Percentiles rank a stretch among this genome's conserved stretches.
phyloP scores from a whole-genome alignment of 768 basidiomycete genomes.

The Hebeloma cylindrosporum region DNA sequence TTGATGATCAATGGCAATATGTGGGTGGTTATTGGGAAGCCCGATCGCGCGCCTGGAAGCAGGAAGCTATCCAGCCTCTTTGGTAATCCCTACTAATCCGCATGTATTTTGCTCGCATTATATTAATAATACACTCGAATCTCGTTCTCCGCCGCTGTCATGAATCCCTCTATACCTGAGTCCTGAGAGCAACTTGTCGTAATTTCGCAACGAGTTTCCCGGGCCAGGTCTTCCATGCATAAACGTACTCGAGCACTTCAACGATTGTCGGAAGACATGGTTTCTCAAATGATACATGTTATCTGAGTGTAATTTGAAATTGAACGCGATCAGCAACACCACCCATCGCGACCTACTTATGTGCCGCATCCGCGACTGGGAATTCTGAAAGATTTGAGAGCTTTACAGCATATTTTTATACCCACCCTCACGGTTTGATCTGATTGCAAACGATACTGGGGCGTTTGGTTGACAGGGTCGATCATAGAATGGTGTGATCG shows the following conservation, averaged over 20 bases:
- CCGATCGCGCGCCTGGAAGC: constrained; percentile 63
- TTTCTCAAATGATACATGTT: too few relatives aligned
- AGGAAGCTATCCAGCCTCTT: constrained; percentile 44
- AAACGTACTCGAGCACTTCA: too few relatives aligned
- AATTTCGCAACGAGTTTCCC: too few relatives aligned
- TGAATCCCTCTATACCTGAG: too few relatives aligned
- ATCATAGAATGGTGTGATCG: constrained; percentile 19
- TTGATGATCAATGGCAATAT: constrained; percentile 73
- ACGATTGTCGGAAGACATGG: too few relatives aligned
- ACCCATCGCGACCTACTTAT: background rate
- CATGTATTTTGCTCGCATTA: too few relatives aligned
- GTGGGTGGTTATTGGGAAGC: constrained; percentile 84
- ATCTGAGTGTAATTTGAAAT: too few relatives aligned
- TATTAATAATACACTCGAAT: too few relatives aligned
- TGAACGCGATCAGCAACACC: background rate
- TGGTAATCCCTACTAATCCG: constrained; percentile 49
- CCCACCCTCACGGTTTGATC: constrained; percentile 51
- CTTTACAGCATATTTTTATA: background rate
- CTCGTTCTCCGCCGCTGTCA: too few relatives aligned
- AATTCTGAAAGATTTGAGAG: background rate
- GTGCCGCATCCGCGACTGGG: background rate
- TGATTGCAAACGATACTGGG: constrained; percentile 53
- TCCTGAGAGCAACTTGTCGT: too few relatives aligned
- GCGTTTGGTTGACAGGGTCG: constrained; percentile 45
- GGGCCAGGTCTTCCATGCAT: too few relatives aligned